Evolutionary conservation across 176 grass and related monocot species (phyloP), one percentile per base, ranked within the genome.

Genomic region (Thalia dealbata): DNA sequence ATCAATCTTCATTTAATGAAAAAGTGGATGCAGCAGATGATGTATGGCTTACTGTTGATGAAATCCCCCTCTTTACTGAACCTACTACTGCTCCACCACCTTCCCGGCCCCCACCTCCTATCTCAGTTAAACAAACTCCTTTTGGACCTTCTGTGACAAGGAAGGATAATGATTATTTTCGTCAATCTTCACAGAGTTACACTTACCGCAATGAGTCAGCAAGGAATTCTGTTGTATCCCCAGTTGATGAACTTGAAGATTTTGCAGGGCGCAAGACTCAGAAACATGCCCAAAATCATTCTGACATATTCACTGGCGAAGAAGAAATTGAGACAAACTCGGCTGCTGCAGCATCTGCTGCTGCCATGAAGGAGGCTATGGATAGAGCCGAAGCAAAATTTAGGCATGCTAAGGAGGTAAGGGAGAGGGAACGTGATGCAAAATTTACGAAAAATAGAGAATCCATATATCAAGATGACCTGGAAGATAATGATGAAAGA

Each of bases 361-460:
- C 89, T 63, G 89, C 89, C 52, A 97, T 97, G 93, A 97, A 92
- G 81, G 89, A 92, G 71, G 90, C 93, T 42, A 90, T 97, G 93
- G 86, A 88, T 66, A 92, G 88, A 83, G 93, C 93, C 70, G 89
- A 97, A 78, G 87, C 84, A 74, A 97, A 97, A 62, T 86, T 97
- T 66, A 97, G 89, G 82, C 93, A 97, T 81, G 93, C 93, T 50
- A 97, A 88, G 79, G 87, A 78, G 72, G 79, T 92, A 56, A 84
- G 93, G 66, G 93, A 92, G 79, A 97, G 85, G 70, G 89, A 81
- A 55, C 85, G 85, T 18, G 82, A 87, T 85, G 79, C 88, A 55
- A 91, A 87, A 54, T 77, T 78, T 32, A 14, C 62, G 65, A 85
- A 79, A 83, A 91, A 67, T 70, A 91, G 78, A 78, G 76, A 70